These are phyloP conservation scores for Fonsecaea erecta DNA, from an alignment of 2,329 filamentous ascomycete genomes.

Conservation along the genomic window DNA sequence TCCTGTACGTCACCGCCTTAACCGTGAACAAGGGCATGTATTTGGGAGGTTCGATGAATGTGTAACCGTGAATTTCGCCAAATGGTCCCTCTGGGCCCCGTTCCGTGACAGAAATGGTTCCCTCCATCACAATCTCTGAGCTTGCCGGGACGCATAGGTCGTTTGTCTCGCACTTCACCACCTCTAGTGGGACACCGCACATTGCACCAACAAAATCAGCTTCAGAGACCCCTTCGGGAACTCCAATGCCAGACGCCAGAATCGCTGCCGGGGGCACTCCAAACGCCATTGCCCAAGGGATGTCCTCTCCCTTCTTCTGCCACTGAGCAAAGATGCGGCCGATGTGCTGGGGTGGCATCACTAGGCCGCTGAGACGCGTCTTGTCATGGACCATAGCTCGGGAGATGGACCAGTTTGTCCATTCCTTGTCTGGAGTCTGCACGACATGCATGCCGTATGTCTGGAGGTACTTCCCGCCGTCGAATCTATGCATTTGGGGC, in stretches of 20 bases:
- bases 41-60: conserved; percentile 50
- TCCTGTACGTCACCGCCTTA: conserved; percentile 56
- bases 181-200: conserved; percentile 50
- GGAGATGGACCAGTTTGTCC: conserved; percentile 51
- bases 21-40: conserved; percentile 51
- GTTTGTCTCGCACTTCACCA: conserved; percentile 60
- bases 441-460: conserved; percentile 58
- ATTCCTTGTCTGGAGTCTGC: conserved; percentile 51
- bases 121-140: conserved; percentile 58
- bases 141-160: conserved; percentile 56
- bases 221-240: conserved; percentile 56
- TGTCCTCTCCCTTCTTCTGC: conserved; percentile 51
- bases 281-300: conserved; percentile 55
- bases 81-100: conserved; percentile 55
- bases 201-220: conserved; percentile 56
- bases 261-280: conserved; percentile 57
- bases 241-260: conserved; percentile 55
- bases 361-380: conserved; percentile 48
- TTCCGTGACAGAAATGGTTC: conserved; percentile 52
- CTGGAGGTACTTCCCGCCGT: conserved; percentile 58
- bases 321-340: conserved; percentile 54
- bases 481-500: conserved; percentile 50
- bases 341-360: conserved; percentile 54
- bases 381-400: conserved; percentile 55
- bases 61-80: conserved; percentile 54